Evolutionary conservation across 164 flowering plant species (phyloP), one percentile per base, ranked within the genome.

Genomic region (Malania oleifera): DNA sequence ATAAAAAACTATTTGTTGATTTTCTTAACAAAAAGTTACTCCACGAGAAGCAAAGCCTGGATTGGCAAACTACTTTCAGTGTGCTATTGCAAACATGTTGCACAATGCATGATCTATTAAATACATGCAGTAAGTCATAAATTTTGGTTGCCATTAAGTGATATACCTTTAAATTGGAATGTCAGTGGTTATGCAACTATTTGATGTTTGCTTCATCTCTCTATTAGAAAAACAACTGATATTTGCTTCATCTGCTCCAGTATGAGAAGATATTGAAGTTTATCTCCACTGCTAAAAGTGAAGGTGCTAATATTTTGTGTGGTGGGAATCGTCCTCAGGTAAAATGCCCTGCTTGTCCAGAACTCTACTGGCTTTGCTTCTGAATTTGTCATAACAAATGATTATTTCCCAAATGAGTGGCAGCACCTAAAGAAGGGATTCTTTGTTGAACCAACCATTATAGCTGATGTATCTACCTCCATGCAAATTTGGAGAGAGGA

Each of bases 401-500:
- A 62, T 45, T 10, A 56, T 55, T 17, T 29, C 15, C 25, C 29
- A 56, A 41, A 54, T 59, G 37, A 60, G 58, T 67, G 58, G 66
- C 87, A 95, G 97, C 95, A 91, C 71, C 66, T 95, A 59, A 78
- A 85, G 73, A 90, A 80, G 62, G 99, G 99, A 43, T 91, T 58
- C 69, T 95, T 68, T 49, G 40, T 95, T 20, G 82, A 85, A 62
- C 97, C 99, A 62, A 77, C 99, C 22, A 82, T 95, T 64, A 82
- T 95, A 54, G 79, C 77, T 52, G 80, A 91, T 71, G 89, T 95
- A 23, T 68, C 75, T 28, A 83, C 89, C 38, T 82, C 96, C 43
- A 95, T 95, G 99, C 86, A 91, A 85, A 84, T 95, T 27, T 95
- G 99, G 99, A 86, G 75, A 60, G 97, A 91, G 64, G 99, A 95